A percentile compares a stretch with the other conserved stretches of the same genome.
Evolutionary conservation across 352 stramenopile species (phyloP).

Genomic region (Phytophthora gonapodyides): DNA sequence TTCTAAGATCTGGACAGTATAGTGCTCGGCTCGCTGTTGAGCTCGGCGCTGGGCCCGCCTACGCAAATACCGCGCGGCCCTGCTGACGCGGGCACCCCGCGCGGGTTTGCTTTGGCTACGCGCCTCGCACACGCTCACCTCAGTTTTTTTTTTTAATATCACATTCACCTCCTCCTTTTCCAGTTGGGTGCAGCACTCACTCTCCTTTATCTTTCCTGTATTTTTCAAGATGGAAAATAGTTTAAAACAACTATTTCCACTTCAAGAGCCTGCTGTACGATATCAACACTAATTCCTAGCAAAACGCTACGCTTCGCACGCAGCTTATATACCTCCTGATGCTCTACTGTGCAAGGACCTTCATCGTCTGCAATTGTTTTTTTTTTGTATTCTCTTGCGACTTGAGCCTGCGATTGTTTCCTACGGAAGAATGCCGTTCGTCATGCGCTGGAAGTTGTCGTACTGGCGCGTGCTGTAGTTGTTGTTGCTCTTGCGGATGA

Average conservation of each 20-base stretch:
- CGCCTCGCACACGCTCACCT: no score
- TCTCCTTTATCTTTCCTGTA: background rate
- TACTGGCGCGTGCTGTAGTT: conserved; percentile 94
- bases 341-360: conserved; percentile 14
- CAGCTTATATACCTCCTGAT: conserved; percentile 25
- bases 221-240: background rate
- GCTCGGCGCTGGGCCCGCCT: no score
- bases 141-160: no score
- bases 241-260: no score
- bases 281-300: conserved; percentile 15
- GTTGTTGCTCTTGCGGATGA: conserved; percentile 93
- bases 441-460: conserved; percentile 95
- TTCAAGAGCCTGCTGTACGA: conserved; percentile 6
- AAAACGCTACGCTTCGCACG: conserved; percentile 20
- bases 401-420: conserved; percentile 1
- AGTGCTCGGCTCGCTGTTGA: no score
- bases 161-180: no score
- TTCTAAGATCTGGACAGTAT: no score
- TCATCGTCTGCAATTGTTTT: conserved; percentile 10
- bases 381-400: conserved; percentile 14
- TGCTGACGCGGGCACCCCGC: no score
- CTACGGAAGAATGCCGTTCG: conserved; percentile 92
- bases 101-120: no score
- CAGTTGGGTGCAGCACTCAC: no score
- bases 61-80: no score